Base-by-base conservation (phyloP, 2,329 filamentous ascomycete genomes). In the Elsinoe fawcettii region DNA sequence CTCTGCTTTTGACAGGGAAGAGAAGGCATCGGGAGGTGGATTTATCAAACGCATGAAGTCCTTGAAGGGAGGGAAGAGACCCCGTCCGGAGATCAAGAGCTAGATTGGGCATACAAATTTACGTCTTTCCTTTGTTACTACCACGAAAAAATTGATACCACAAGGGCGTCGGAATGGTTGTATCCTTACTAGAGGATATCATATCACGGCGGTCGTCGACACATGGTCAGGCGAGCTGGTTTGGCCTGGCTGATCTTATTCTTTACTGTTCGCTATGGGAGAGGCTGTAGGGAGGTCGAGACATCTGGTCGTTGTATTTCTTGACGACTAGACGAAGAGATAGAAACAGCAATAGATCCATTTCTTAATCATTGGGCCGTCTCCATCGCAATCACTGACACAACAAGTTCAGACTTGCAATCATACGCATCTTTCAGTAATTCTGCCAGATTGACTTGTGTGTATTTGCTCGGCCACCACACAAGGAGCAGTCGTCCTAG, bases 11-110 rank as follows among this genome's bases (percentile, higher is more conserved):
- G 63, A 60, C 47, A 58, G 63, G 57, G 58, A 75, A 76, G 58
- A 76, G 74, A 37, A 71, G 71, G 62, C 65, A 67, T 69, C 63
- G 75, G 73, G 75, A 44, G 80, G 80, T 47, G 86, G 88, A 1
- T 85, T 95, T 61, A 70, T 95, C 60, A 87, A 82, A 55, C 82
- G 89, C 56, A 88, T 93, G 75, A 90, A 88, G 79, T 90, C 86
- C 71, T 74, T 93, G 72, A 91, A 89, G 75, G 85, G 86, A 53
- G 82, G 83, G 30, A 79, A 84, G 62, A 77, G 82, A 57, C 64
- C 68, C 25, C 62, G 70, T 51, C 66, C 69, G 3, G 70, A 72
- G 59, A 63, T 60, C 34, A 60, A 59, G 41, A 59, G 55, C 14
- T 60, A 41, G 30, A 37, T 34, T 32, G 25, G 46, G 27, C 9